phyloP scores from a whole-genome alignment of 2,329 filamentous ascomycete species.

The Byssothecium circinans region DNA sequence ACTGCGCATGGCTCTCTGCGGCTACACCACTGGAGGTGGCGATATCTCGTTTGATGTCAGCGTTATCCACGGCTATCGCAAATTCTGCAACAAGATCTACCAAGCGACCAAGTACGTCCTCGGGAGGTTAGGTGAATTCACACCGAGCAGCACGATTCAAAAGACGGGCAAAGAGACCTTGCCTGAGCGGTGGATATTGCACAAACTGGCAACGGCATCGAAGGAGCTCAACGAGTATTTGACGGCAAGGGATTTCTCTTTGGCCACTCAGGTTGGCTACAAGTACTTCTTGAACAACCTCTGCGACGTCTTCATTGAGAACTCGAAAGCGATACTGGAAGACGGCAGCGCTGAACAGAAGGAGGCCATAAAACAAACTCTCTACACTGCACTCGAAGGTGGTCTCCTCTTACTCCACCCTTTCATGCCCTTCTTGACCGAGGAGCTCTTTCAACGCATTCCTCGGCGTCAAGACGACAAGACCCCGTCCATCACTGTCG shows the following conservation, averaged over 20 bases:
- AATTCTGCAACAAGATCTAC: conserved; percentile 62
- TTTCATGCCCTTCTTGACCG: conserved; percentile 45
- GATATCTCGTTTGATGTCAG: conserved; percentile 89
- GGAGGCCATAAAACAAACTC: conserved; percentile 73
- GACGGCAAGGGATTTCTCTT: conserved; percentile 71
- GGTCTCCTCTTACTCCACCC: conserved; percentile 60
- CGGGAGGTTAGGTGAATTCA: conserved; percentile 70
- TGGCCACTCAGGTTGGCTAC: conserved; percentile 71
- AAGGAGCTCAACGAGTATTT: conserved; percentile 70
- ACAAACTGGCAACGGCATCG: conserved; percentile 74
- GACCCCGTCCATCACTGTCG: conserved; percentile 72
- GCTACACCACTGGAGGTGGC: conserved; percentile 77
- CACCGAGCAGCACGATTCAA: conserved; percentile 56
- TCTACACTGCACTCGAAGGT: conserved; percentile 78
- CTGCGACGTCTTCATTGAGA: conserved; percentile 72
- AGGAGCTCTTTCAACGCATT: conserved; percentile 67
- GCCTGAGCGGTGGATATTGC: conserved; percentile 70
- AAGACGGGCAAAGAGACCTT: conserved; percentile 66
- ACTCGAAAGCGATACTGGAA: conserved; percentile 79
- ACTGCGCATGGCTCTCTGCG: conserved; percentile 82
- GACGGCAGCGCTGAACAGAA: conserved; percentile 73
- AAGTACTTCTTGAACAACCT: conserved; percentile 71
- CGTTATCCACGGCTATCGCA: conserved; percentile 85
- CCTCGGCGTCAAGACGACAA: conserved; percentile 70
- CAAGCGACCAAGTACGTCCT: conserved; percentile 96